These are phyloP conservation scores for Leptoxyphium fumago DNA, from an alignment of 2,329 filamentous ascomycete species.

Conservation along the genomic window DNA sequence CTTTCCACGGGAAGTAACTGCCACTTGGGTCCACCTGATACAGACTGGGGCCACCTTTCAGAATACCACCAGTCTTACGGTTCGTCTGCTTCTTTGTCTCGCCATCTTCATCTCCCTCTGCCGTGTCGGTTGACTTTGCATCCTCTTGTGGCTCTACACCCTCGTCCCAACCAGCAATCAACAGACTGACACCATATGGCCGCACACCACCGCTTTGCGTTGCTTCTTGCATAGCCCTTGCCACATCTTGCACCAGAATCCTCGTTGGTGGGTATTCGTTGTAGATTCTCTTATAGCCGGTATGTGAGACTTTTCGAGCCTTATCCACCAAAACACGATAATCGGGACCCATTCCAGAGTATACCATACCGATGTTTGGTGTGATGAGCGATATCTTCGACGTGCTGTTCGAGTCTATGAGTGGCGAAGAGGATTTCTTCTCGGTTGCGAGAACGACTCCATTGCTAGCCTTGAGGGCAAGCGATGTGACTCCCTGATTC, in stretches of 20 bases:
- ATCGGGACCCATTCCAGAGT: constrained; percentile 97
- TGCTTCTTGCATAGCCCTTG: constrained; percentile 95
- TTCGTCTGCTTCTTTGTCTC: constrained; percentile 58
- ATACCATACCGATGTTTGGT: constrained; percentile 98
- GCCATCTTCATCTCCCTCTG: constrained; percentile 33
- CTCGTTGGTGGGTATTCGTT: constrained; percentile 99
- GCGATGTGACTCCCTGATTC: constrained; percentile 95
- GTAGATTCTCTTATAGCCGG: constrained; percentile 98
- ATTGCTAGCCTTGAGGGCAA: constrained; percentile 99
- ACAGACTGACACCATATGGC: constrained; percentile 87
- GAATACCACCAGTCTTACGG: constrained; percentile 85
- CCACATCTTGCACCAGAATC: constrained; percentile 97
- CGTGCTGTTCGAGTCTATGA: constrained; percentile 86
- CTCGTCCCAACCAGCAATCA: constrained; percentile 97
- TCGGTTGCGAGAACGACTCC: constrained; percentile 97
- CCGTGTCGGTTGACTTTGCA: constrained; percentile 46
- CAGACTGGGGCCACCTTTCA: constrained; percentile 91
- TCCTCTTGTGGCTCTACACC: constrained; percentile 77
- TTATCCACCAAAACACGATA: constrained; percentile 96
- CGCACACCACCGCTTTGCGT: constrained; percentile 95
- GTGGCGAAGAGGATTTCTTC: constrained; percentile 96
- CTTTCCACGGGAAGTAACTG: constrained; percentile 99
- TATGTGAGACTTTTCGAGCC: constrained; percentile 95
- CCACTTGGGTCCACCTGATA: constrained; percentile 99
- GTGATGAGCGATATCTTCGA: constrained; percentile 98